Base-by-base conservation (phyloP, 768 basidiomycete species). In the Lactarius pseudohatsudake region DNA sequence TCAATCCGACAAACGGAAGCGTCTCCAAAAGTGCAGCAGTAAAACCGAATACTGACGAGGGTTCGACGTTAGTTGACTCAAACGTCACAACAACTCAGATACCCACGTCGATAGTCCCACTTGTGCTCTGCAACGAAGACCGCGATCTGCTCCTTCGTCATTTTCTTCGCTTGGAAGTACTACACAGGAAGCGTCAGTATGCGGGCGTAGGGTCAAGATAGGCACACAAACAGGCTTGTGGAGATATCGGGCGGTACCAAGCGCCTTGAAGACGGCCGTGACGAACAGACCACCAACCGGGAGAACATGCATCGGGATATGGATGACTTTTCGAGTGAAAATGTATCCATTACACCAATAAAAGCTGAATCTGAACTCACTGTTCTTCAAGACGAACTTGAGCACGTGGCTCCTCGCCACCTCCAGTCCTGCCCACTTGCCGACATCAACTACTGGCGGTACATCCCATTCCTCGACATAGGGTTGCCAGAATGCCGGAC, bases 41-140 rank as follows among this genome's bases (percentile, higher is more conserved):
- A 74, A 96, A 95, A 5, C 95, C 95, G 72, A 97, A 97, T 0
- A 82, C 92, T 94, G 61, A 18, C 4, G 20, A 11, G 8, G 2
- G 11, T 7, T 4, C 13, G 41, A 57, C 8, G 20, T 10, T 59
- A n/a, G 26, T 36, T 41, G n/a, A 28, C 11, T 6, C 5, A 16
- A 20, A 28, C 2, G 38, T 47, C 50, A 36, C 53, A 30, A 47
- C 4, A 56, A 34, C 11, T 40, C 3, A 36, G 5, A 32, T 20
- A 74, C 82, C 40, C 70, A 92, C 92, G 71, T 71, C 89, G 80
- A 71, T 96, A 96, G 68, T 92, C 90, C 91, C 93, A 92, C 72
- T 91, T 94, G 16, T 91, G 85, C 74, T 96, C 95, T 72, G 94
- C 91, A 65, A 96, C 83, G 77, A 92, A 98, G 1, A 89, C 78